phyloP scores from a whole-genome alignment of 2,329 filamentous ascomycete species.

The Trichophyton schoenleinii region DNA sequence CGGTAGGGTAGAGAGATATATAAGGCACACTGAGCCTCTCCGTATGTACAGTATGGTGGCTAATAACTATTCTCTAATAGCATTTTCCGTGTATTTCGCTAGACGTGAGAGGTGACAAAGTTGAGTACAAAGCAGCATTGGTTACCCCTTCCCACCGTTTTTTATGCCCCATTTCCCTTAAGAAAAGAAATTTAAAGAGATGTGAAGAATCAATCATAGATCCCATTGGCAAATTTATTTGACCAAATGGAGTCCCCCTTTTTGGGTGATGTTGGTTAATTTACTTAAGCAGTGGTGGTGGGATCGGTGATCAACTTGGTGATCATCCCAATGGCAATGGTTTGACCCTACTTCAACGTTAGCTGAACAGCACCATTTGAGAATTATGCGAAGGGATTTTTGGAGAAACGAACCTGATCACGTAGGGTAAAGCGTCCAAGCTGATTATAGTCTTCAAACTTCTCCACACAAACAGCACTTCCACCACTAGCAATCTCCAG shows the following conservation, averaged over 20 bases:
- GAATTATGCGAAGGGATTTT: constrained; percentile 11
- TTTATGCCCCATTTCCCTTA: background rate
- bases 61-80: background rate
- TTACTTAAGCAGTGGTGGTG: background rate
- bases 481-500: constrained; percentile 77
- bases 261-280: background rate
- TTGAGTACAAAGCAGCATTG: background rate
- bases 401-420: constrained; percentile 55
- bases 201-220: background rate
- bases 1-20: background rate
- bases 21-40: background rate
- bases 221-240: background rate
- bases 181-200: background rate
- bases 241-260: background rate
- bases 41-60: background rate
- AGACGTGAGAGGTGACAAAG: background rate
- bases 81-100: background rate
- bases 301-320: constrained; percentile 61
- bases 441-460: constrained; percentile 91
- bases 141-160: background rate
- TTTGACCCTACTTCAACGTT: constrained; percentile 61
- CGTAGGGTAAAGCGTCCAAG: constrained; percentile 80
- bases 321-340: constrained; percentile 98
- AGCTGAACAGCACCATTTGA: constrained; percentile 5
- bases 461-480: constrained; percentile 81